These are phyloP conservation scores for Venturia nashicola DNA, from an alignment of 2,329 filamentous ascomycete species.

Conservation along the genomic window DNA sequence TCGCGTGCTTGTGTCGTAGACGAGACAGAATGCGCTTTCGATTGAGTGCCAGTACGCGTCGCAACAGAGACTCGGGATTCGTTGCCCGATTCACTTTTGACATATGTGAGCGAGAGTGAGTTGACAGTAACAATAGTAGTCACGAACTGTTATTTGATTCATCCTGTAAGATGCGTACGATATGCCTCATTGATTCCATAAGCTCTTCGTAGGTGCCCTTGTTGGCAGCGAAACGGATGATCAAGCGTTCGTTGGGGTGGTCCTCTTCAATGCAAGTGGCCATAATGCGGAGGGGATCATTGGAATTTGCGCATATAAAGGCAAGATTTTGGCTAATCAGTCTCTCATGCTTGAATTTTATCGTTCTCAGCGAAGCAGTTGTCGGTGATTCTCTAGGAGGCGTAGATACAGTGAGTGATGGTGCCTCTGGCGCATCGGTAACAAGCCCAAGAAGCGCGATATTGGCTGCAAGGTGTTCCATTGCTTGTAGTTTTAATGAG, in stretches of 20 bases:
- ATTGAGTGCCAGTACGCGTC: neutral
- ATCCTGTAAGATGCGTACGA: neutral
- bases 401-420: neutral
- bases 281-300: neutral
- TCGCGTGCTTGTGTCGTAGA: neutral
- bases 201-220: neutral
- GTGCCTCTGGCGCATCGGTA: neutral
- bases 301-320: neutral
- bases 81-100: neutral
- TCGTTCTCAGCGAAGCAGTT: neutral
- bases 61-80: neutral
- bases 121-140: neutral
- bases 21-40: neutral
- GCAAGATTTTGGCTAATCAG: neutral
- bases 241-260: neutral
- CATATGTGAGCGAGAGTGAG: neutral
- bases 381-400: neutral
- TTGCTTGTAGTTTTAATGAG: neutral
- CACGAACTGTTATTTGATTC: neutral
- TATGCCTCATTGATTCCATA: neutral
- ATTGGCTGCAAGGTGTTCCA: neutral
- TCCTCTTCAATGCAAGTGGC: neutral
- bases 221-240: neutral
- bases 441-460: neutral
- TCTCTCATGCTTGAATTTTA: slow-evolving; percentile 8